Evolutionary conservation across 805 yeast species (phyloP), one percentile per base, ranked within the genome.

Genomic region (Candida anglica): DNA sequence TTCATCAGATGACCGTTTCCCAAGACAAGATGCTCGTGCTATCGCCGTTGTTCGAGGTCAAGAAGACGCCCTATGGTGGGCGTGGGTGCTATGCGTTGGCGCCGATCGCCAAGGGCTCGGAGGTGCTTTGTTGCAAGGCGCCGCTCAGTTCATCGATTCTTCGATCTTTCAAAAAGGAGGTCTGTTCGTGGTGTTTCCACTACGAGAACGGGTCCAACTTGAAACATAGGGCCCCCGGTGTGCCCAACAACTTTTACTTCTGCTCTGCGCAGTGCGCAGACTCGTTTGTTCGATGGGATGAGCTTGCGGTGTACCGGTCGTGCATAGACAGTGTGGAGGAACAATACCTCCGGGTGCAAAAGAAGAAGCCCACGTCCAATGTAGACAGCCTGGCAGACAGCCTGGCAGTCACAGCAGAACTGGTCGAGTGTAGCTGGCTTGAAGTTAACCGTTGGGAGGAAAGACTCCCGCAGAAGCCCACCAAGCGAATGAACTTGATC

Each of bases 121-220:
- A 50, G 1, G 54, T 80, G 3, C 56, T 73, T 25, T 37, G 29
- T 6, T 69, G 74, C 13, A 39, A 47, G 3, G 36, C 50, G 2
- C 77, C 80, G 0, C 51, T 75, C 25, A 71, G 81, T 7, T 57
- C 68, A 11, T 61, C 75, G 1, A 62, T 79, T 3, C 52, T 65
- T 13, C 62, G 68, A 38, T 77, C 76, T 3, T 79, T 77, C 50
- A 68, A 74, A 32, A 79, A 77, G 42, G 86, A 80, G 44, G 82
- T 76, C 2, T 80, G 87, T 48, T 62, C 71, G 6, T 45, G 49
- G 39, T 80, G 87, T 43, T 76, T 66, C 46, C 34, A 42, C 2
- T 80, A 77, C 42, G 63, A 60, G 20, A 50, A 63, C 41, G 81
- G 83, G 0, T 57, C 53, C 21, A 57, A 60, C 25, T 56, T 75